Evolutionary conservation across 345 rosid genomes (phyloP).

Genomic region (Eucalyptus coolabah): DNA sequence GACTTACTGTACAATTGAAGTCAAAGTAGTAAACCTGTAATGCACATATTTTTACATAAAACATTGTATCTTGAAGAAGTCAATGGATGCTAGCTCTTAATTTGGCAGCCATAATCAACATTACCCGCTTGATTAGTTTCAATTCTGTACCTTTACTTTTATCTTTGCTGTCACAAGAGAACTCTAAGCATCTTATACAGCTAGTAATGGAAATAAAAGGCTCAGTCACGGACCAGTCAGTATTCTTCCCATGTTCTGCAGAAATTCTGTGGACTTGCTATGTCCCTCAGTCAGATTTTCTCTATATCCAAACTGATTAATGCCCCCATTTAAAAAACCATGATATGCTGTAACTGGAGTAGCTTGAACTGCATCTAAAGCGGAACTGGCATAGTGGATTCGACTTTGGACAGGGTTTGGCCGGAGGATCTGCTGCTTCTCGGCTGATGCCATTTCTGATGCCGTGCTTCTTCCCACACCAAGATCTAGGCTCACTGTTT

Average conservation of each 20-base stretch:
- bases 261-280: conserved; percentile 16
- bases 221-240: conserved; percentile 50
- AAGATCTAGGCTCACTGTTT: conserved; percentile 76
- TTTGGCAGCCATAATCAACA: background rate
- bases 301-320: conserved; percentile 45
- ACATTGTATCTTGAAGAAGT: background rate
- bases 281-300: conserved; percentile 41
- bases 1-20: background rate
- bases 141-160: background rate
- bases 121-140: background rate
- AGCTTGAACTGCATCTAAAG: conserved; percentile 44
- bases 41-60: background rate
- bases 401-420: conserved; percentile 28
- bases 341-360: conserved; percentile 31
- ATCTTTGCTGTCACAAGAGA: background rate
- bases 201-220: background rate
- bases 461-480: conserved; percentile 71
- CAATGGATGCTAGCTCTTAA: background rate
- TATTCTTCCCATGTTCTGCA: conserved; percentile 59
- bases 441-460: conserved; percentile 27
- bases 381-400: conserved; percentile 23
- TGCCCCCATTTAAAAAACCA: conserved; percentile 46
- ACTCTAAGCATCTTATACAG: background rate
- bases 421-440: background rate
- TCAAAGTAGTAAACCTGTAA: background rate